Conservation (phyloP, 2,329 filamentous ascomycete genomes). For the Epichloe bromicola region DNA sequence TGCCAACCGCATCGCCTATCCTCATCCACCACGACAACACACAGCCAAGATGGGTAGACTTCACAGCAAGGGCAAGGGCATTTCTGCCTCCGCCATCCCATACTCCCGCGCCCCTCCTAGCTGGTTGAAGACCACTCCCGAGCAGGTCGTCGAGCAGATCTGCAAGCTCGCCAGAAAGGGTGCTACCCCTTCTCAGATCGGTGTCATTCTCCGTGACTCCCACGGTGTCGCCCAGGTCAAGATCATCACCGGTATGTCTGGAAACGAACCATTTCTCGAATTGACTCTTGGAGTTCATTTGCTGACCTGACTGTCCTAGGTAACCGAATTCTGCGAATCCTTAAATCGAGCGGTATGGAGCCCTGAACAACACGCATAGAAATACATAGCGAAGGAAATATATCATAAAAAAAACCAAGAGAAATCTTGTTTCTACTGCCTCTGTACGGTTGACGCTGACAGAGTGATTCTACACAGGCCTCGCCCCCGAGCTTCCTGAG, state of each 20-base stretch:
- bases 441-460: conserved; percentile 90
- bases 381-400: conserved; percentile 15
- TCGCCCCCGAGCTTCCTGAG: conserved; percentile 97
- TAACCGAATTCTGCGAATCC: conserved; percentile 99
- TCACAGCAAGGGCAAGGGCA: conserved; percentile 99
- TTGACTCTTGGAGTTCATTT: conserved; percentile 2
- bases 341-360: conserved; percentile 90
- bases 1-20: conserved; percentile 17
- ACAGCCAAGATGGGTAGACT: conserved; percentile 78
- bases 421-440: conserved; percentile 39
- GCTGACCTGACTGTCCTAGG: conserved; percentile 43
- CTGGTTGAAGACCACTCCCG: conserved; percentile 98
- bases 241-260: conserved; percentile 76
- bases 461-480: conserved; percentile 85
- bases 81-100: conserved; percentile 87
- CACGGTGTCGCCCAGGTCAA: conserved; percentile 98
- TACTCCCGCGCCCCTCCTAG: conserved; percentile 88
- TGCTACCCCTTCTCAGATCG: conserved; percentile 95
- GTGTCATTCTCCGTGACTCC: conserved; percentile 95
- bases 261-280: no score
- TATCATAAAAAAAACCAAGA: conserved; percentile 10
- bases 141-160: conserved; percentile 98
- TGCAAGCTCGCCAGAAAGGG: conserved; percentile 98
- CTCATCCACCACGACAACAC: conserved; percentile 24
- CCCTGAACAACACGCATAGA: conserved; percentile 15